These are phyloP conservation scores for Byssoonygena ceratinophila DNA, from an alignment of 2,329 filamentous ascomycete genomes.

Conservation along the genomic window DNA sequence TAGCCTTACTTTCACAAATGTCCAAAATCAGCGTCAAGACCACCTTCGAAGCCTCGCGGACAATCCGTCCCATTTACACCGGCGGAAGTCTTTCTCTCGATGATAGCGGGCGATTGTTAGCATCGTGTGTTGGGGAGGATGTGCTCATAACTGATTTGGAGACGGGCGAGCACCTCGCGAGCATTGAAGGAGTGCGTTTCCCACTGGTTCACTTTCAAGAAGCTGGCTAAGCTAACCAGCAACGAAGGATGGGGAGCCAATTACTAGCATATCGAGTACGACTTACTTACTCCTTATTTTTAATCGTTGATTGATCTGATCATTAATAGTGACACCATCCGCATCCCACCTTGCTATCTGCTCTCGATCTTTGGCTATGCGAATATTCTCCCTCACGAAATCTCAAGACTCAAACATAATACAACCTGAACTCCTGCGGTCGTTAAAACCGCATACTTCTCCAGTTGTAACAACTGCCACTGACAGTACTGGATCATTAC, in stretches of 20 bases:
- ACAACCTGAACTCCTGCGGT: constrained; percentile 59
- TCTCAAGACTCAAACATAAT: constrained; percentile 49
- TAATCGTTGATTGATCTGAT: constrained; percentile 13
- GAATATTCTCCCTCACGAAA: constrained; percentile 64
- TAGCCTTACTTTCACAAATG: constrained; percentile 19
- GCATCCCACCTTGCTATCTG: constrained; percentile 81
- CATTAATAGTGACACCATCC: constrained; percentile 62
- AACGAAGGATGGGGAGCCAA: constrained; percentile 52
- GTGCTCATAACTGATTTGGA: constrained; percentile 74
- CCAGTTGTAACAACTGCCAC: constrained; percentile 79
- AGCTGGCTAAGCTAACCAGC: not conserved
- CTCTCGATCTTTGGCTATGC: constrained; percentile 92
- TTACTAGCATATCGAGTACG: constrained; percentile 38
- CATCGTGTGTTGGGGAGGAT: constrained; percentile 85
- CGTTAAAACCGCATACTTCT: constrained; percentile 78
- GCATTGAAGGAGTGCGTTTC: constrained; percentile 68
- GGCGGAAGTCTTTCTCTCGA: constrained; percentile 80
- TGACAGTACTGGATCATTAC: constrained; percentile 75
- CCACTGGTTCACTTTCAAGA: constrained; percentile 13
- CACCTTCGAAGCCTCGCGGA: constrained; percentile 73
- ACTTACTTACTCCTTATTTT: constrained; percentile 9
- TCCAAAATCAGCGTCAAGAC: constrained; percentile 58
- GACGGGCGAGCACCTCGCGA: constrained; percentile 69
- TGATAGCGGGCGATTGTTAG: constrained; percentile 68
- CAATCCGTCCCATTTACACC: constrained; percentile 87